Evolutionary conservation across 495 filamentous ascomycete species (phyloP).

Genomic region (Paragyromitra xinjiangensis): DNA sequence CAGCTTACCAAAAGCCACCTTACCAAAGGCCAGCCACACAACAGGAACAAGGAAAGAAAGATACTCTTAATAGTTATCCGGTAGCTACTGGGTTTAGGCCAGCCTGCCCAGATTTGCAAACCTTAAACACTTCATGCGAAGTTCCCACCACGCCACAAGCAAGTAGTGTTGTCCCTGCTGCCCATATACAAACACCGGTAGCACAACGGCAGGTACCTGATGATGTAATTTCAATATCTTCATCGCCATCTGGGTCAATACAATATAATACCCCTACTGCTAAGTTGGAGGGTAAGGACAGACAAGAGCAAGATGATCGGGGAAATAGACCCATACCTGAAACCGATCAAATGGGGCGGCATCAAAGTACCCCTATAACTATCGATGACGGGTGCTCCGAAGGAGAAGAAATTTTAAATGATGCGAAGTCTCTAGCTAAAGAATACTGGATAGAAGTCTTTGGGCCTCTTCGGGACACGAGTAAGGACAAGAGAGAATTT

Average conservation of each 20-base stretch:
- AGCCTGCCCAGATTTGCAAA: not conserved
- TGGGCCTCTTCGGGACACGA: not conserved
- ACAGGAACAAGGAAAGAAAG: constrained; percentile 1
- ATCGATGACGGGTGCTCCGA: constrained; percentile 19
- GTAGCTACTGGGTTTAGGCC: not conserved
- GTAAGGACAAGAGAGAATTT: not conserved
- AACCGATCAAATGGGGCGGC: constrained; percentile 3
- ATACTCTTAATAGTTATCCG: not conserved
- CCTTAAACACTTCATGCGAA: not conserved
- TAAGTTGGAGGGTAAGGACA: not conserved
- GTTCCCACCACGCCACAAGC: not conserved
- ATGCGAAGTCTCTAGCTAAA: not conserved
- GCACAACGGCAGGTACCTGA: not conserved
- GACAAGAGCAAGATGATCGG: not conserved
- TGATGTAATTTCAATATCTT: constrained; percentile 35
- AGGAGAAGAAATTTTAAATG: not conserved
- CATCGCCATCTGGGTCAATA: constrained; percentile 11
- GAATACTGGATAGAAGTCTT: not conserved
- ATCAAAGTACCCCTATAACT: constrained; percentile 27
- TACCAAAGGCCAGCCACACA: constrained; percentile 27
- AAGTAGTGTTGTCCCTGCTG: not conserved
- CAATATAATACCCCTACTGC: not conserved
- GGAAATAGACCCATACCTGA: not conserved
- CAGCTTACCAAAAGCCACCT: constrained; percentile 32
- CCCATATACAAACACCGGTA: not conserved